Conservation (phyloP, 768 basidiomycete genomes). For the Podaxis mareebaensis region DNA sequence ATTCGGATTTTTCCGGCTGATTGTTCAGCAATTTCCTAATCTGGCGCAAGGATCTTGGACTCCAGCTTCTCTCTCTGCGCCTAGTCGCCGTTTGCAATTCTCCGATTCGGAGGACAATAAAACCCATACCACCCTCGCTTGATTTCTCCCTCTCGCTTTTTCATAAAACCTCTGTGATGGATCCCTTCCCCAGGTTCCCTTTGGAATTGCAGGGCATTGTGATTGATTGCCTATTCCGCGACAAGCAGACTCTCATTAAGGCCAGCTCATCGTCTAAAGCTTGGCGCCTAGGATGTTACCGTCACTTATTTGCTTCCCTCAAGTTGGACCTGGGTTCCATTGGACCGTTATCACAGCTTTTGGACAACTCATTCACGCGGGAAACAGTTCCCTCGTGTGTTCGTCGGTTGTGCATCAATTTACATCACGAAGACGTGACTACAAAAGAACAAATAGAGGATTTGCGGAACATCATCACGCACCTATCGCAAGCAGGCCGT, state of each 20-base stretch:
- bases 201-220: conserved; percentile 26
- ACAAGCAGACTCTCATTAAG: conserved; percentile 17
- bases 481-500: not conserved
- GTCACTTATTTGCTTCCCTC: conserved; percentile 22
- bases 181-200: conserved; percentile 12
- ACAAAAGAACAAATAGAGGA: not conserved
- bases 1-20: conserved; percentile 13
- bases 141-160: not conserved
- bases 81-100: not conserved
- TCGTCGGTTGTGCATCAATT: conserved; percentile 2
- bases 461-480: not conserved
- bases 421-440: not conserved
- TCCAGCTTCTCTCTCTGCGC: not conserved
- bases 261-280: conserved; percentile 24
- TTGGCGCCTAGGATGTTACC: conserved; percentile 26
- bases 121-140: not conserved
- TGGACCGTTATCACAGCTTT: conserved; percentile 18
- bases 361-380: conserved; percentile 11
- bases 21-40: not conserved
- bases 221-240: conserved; percentile 22
- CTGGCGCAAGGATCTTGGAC: not conserved
- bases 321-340: conserved; percentile 20
- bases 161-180: not conserved
- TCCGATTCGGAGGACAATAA: conserved; percentile 1
- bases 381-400: not conserved